Evolutionary conservation across 2,329 filamentous ascomycete species (phyloP).

Genomic region (Cercospora berteroae): DNA sequence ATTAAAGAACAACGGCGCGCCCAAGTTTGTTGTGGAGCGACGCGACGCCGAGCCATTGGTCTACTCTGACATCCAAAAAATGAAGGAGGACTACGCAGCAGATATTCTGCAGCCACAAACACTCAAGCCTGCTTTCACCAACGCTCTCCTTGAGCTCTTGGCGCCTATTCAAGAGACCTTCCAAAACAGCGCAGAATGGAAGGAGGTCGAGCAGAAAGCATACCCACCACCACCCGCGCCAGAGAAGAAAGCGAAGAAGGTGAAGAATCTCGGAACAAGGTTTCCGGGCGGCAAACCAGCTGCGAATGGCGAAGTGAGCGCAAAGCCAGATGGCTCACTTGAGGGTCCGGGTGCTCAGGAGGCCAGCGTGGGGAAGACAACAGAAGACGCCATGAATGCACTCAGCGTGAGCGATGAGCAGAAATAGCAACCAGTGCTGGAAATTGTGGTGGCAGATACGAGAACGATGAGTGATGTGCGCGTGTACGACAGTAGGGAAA

Average conservation of each 20-base stretch:
- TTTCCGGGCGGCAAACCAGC: constrained; percentile 52
- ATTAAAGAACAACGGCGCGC: constrained; percentile 54
- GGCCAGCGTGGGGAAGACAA: constrained; percentile 44
- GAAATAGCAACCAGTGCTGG: constrained; percentile 22
- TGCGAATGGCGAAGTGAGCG: constrained; percentile 38
- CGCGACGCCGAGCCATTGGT: constrained; percentile 70
- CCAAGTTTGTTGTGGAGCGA: constrained; percentile 65
- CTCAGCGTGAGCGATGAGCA: constrained; percentile 27
- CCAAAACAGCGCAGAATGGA: constrained; percentile 72
- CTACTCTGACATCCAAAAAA: constrained; percentile 71
- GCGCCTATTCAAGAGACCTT: constrained; percentile 75
- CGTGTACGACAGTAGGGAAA: background rate
- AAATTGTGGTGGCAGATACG: background rate
- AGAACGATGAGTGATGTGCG: background rate
- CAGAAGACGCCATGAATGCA: constrained; percentile 42
- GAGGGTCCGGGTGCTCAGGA: constrained; percentile 44
- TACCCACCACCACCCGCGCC: constrained; percentile 68
- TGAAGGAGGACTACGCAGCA: constrained; percentile 75
- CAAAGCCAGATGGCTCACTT: constrained; percentile 48
- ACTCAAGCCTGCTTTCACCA: constrained; percentile 78
- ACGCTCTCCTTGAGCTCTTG: constrained; percentile 70
- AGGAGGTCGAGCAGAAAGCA: constrained; percentile 70
- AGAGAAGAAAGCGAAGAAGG: constrained; percentile 66
- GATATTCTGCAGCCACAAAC: constrained; percentile 72
- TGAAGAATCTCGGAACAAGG: constrained; percentile 71